Percentiles rank a stretch among this genome's conserved stretches.
phyloP scores from a whole-genome alignment of 805 yeast species.

The Novakomyces olei region DNA sequence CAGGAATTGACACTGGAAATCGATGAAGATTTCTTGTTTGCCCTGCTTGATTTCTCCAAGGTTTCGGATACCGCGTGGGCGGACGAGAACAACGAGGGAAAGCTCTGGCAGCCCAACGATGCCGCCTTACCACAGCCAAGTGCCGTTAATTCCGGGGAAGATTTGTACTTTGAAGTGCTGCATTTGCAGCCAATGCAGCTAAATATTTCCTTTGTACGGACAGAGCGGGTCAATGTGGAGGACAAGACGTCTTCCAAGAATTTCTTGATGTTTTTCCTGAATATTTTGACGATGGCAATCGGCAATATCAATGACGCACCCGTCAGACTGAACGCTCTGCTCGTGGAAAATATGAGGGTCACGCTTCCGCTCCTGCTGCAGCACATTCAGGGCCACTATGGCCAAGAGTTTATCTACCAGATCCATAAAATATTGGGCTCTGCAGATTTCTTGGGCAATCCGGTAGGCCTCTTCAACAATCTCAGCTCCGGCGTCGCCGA shows the following conservation, averaged over 20 bases:
- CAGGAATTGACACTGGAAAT: slow-evolving; percentile 85
- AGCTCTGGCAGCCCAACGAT: slow-evolving; percentile 22
- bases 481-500: slow-evolving; percentile 89
- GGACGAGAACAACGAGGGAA: slow-evolving; percentile 20
- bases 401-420: slow-evolving; percentile 80
- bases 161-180: slow-evolving; percentile 75
- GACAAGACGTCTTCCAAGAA: slow-evolving; percentile 40
- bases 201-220: slow-evolving; percentile 74
- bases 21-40: slow-evolving; percentile 80
- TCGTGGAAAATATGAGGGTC: slow-evolving; percentile 73
- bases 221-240: slow-evolving; percentile 51
- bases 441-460: slow-evolving; percentile 90
- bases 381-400: slow-evolving; percentile 62
- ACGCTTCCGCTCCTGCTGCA: slow-evolving; percentile 53
- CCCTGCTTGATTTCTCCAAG: slow-evolving; percentile 56
- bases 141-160: slow-evolving; percentile 32
- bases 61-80: slow-evolving; percentile 71
- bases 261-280: slow-evolving; percentile 45
- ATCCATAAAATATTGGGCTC: slow-evolving; percentile 83
- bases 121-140: slow-evolving; percentile 53
- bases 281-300: slow-evolving; percentile 83
- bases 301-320: slow-evolving; percentile 97
- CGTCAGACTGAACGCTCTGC: slow-evolving; percentile 61
- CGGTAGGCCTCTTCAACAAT: slow-evolving; percentile 87
- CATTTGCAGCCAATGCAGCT: slow-evolving; percentile 81